Percentiles rank a stretch among this genome's conserved stretches.
Evolutionary conservation across 2,329 filamentous ascomycete species (phyloP).

Genomic region (Aspergillus puulaauensis): DNA sequence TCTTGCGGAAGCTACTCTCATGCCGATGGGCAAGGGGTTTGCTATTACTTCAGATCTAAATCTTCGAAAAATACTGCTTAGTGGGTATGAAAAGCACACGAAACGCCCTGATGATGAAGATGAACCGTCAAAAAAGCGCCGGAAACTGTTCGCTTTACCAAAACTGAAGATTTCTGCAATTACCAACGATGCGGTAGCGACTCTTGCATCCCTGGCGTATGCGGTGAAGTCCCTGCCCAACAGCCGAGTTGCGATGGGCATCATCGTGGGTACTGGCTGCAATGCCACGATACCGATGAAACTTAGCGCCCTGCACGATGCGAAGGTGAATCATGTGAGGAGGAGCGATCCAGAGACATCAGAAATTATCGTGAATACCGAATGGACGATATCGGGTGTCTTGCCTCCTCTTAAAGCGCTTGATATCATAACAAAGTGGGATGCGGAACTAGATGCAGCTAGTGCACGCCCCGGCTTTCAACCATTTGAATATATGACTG

Average conservation of each 20-base stretch:
- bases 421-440: slow-evolving; percentile 68
- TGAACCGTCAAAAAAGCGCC: slow-evolving; percentile 45
- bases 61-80: slow-evolving; percentile 54
- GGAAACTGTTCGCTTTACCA: slow-evolving; percentile 56
- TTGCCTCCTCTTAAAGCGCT: slow-evolving; percentile 63
- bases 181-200: slow-evolving; percentile 78
- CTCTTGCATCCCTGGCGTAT: slow-evolving; percentile 74
- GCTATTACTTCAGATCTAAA: slow-evolving; percentile 57
- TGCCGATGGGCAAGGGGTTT: slow-evolving; percentile 61
- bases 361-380: slow-evolving; percentile 77
- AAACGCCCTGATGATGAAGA: slow-evolving; percentile 36
- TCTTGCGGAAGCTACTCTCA: slow-evolving; percentile 54
- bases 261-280: slow-evolving; percentile 78
- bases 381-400: slow-evolving; percentile 78
- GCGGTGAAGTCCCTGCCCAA: slow-evolving; percentile 61
- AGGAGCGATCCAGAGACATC: slow-evolving; percentile 51
- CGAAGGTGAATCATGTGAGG: slow-evolving; percentile 57
- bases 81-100: slow-evolving; percentile 55
- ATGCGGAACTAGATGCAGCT: slow-evolving; percentile 63
- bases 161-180: slow-evolving; percentile 72
- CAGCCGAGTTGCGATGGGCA: slow-evolving; percentile 71
- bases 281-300: slow-evolving; percentile 77
- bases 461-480: slow-evolving; percentile 75
- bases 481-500: slow-evolving; percentile 81
- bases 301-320: slow-evolving; percentile 60